Conservation (phyloP, 2,329 filamentous ascomycete genomes). For the Colletotrichum sidae region DNA sequence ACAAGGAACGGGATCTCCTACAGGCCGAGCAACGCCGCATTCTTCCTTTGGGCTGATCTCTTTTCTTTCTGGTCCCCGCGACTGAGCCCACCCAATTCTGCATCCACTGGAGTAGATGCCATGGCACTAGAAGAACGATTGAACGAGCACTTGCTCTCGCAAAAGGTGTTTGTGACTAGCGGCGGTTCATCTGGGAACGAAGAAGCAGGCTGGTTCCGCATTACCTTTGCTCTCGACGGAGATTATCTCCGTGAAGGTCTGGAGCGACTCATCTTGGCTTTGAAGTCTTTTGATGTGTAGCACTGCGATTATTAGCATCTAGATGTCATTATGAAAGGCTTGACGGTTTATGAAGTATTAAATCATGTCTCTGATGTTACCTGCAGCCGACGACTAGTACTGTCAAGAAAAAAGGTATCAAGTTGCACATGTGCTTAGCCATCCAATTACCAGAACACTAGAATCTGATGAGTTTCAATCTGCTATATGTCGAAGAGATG, state of each 20-base stretch:
- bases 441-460: no score
- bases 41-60: constrained; percentile 67
- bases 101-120: not conserved
- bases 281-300: not conserved
- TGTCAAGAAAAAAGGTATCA: no score
- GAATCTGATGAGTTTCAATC: fast-evolving
- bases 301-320: no score
- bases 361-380: no score
- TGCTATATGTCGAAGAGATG: no score
- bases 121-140: constrained; percentile 35
- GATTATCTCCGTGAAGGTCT: constrained; percentile 45
- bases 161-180: constrained; percentile 50
- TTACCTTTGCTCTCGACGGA: constrained; percentile 50
- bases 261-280: not conserved
- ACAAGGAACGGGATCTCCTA: constrained; percentile 56
- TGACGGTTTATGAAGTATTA: no score
- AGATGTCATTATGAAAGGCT: no score
- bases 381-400: no score
- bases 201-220: constrained; percentile 51
- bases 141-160: constrained; percentile 43
- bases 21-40: constrained; percentile 61
- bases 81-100: not conserved
- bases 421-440: no score
- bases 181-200: constrained; percentile 51
- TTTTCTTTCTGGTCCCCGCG: constrained; percentile 50